Base-by-base conservation (phyloP, 768 basidiomycete species). In the Russula virescens region DNA sequence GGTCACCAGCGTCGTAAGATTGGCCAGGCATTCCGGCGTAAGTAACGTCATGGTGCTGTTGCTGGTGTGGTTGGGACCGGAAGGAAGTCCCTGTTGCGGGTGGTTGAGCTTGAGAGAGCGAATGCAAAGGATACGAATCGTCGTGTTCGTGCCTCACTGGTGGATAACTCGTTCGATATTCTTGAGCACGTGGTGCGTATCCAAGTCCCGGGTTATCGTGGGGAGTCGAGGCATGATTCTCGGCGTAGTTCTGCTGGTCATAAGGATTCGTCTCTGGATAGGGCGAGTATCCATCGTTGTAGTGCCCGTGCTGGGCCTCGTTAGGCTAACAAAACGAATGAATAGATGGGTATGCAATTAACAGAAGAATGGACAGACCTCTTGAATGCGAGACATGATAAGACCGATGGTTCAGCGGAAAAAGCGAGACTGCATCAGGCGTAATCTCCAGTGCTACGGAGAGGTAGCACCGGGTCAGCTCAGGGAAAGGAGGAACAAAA, bases 271-370 rank as follows among this genome's bases (percentile, higher is more conserved):
- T 65, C 74, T 70, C 25, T 54, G 74, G 69, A 64, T 86, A 83
- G 10, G 81, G 79, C 64, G 75, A 76, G 71, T 85, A 84, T 0
- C 86, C 85, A 62, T 89, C 87, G 68, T 88, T 86, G 73, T 88
- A 87, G 60, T 80, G 81, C 31, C 81, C 73, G 19, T 75, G 79
- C 66, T 86, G 86, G 14, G 78, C 82, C 72, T 88, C 84, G 71
- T 88, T 84, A 5, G 83, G 80, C 84, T 88, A 59, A 2, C 2
- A 13, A 21, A 58, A 19, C 10, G 2, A 38, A n/a, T 45, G 18
- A 51, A 28, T 14, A 42, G 16, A 55, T 1, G 13, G 7, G 9
- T 13, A 21, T 2, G 19, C 6, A 5, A 9, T 23, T 2, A 56
- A 53, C 9, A 21, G 16, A 31, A 31, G 34, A 11, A 16, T 60